Percentiles rank a stretch among this genome's conserved stretches.
phyloP scores from a whole-genome alignment of 192 early-diverging fungal genomes.

The Entomortierella beljakovae region DNA sequence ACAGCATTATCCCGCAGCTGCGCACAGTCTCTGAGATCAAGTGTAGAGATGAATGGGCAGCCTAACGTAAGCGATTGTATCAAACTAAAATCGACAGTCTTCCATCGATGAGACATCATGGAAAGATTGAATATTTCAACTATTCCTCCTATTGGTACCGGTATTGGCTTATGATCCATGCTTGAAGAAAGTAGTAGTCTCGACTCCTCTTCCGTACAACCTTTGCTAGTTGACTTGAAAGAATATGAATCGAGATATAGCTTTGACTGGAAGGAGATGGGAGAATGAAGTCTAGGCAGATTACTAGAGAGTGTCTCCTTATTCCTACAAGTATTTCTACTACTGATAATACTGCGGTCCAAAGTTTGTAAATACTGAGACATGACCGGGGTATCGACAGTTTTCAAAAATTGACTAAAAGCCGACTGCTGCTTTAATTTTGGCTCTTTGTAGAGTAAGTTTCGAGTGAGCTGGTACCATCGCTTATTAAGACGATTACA shows the following conservation, averaged over 20 bases:
- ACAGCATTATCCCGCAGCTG: slow-evolving; percentile 39
- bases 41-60: slow-evolving; percentile 13
- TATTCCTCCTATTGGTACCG: slow-evolving; percentile 11
- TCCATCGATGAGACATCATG: slow-evolving; percentile 51
- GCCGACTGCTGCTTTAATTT: neutral
- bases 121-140: slow-evolving; percentile 34
- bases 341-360: neutral
- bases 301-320: too few species aligned
- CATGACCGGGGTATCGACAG: slow-evolving; percentile 11
- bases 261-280: too few species aligned
- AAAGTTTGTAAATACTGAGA: neutral
- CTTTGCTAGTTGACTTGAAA: too few species aligned
- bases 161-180: neutral
- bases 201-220: neutral
- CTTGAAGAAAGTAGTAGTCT: neutral
- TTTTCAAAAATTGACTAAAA: slow-evolving; percentile 15
- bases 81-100: slow-evolving; percentile 7
- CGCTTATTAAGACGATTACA: slow-evolving; percentile 30
- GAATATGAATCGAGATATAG: too few species aligned
- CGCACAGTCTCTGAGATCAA: slow-evolving; percentile 27
- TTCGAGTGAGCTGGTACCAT: slow-evolving; percentile 34
- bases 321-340: too few species aligned
- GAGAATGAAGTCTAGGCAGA: too few species aligned
- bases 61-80: slow-evolving; percentile 24
- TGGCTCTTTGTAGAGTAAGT: slow-evolving; percentile 23